Evolutionary conservation across 2,329 filamentous ascomycete species (phyloP).

Genomic region (Fusarium sublunatum): DNA sequence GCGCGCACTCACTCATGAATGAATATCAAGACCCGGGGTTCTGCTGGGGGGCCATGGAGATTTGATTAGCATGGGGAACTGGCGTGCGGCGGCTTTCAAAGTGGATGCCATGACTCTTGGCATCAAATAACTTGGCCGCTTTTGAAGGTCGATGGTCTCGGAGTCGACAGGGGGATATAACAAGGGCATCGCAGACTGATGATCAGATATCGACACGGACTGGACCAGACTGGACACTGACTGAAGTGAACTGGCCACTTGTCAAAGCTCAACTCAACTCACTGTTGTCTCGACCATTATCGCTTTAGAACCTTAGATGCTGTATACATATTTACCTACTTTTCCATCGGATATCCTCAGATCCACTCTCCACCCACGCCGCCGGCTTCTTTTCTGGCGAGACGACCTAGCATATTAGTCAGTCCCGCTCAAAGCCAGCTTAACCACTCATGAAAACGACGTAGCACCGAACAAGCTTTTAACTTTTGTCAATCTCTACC

Average conservation of each 20-base stretch:
- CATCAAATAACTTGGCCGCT: constrained; percentile 23
- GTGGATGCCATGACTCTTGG: constrained; percentile 26
- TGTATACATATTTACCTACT: background rate
- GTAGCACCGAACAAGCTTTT: constrained; percentile 32
- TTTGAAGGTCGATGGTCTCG: constrained; percentile 25
- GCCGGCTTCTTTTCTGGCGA: constrained; percentile 21
- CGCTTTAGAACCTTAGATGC: too few relatives aligned
- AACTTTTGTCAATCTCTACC: constrained; percentile 24
- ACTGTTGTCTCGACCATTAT: too few relatives aligned
- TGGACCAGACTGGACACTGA: too few relatives aligned
- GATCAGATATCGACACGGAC: background rate
- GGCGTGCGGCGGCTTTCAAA: constrained; percentile 30
- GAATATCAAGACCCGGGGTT: constrained; percentile 19
- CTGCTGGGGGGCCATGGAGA: constrained; percentile 26
- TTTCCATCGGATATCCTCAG: background rate
- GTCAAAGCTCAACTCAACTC: background rate
- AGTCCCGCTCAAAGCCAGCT: constrained; percentile 12
- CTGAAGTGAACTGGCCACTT: background rate
- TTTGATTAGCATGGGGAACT: constrained; percentile 39
- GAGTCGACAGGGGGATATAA: constrained; percentile 15
- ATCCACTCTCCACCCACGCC: constrained; percentile 12
- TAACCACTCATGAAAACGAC: constrained; percentile 13
- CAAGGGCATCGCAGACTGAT: constrained; percentile 21
- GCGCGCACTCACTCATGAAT: constrained; percentile 9
- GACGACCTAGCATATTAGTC: constrained; percentile 6